A percentile compares a stretch with the other conserved stretches of the same genome.
phyloP scores from a whole-genome alignment of 83 land plant species.

The Picea mariana region DNA sequence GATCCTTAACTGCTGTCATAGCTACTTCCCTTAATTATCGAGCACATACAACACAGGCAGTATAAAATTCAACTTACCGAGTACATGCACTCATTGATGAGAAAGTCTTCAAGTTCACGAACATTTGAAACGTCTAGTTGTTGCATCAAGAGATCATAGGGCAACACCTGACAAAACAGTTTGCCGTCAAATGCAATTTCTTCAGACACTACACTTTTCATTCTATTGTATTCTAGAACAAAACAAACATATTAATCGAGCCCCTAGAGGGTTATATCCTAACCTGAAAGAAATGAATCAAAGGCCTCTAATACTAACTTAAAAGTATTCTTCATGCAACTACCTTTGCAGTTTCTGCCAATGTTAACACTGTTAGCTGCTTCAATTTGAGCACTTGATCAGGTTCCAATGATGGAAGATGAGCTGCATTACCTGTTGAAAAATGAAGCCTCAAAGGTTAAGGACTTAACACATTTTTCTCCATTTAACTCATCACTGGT shows the following conservation, averaged over 20 bases:
- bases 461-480: neutral
- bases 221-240: neutral
- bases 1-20: neutral
- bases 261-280: neutral
- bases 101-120: constrained; percentile 93
- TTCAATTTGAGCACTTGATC: constrained; percentile 90
- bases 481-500: neutral
- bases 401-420: constrained; percentile 61
- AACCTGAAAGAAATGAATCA: constrained; percentile 1
- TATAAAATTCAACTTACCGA: constrained; percentile 51
- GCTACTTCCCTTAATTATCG: neutral
- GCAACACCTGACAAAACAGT: constrained; percentile 52
- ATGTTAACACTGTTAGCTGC: constrained; percentile 91
- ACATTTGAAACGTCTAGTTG: constrained; percentile 95
- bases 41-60: neutral
- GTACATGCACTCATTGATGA: constrained; percentile 99
- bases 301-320: neutral
- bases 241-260: neutral
- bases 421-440: constrained; percentile 51
- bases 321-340: neutral
- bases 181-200: neutral
- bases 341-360: constrained; percentile 94
- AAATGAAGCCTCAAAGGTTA: neutral
- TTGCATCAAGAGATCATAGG: constrained; percentile 90
- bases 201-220: neutral